Evolutionary conservation across 768 basidiomycete species (phyloP).

Genomic region (Macrolepiota dolichaula): DNA sequence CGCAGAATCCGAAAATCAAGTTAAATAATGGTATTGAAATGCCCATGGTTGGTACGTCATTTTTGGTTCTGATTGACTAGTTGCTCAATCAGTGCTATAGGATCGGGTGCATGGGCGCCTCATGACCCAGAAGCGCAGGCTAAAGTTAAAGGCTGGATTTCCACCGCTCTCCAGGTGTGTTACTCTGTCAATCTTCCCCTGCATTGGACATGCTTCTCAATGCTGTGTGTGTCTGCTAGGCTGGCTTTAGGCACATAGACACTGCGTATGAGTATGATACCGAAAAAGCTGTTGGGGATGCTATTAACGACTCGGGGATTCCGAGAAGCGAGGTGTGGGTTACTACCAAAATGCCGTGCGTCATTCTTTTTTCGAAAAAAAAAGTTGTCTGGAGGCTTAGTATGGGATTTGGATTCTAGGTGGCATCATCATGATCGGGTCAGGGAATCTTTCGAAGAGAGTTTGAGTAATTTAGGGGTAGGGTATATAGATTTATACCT

Average conservation of each 20-base stretch:
- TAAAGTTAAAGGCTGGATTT: constrained; percentile 34
- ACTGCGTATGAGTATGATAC: constrained; percentile 36
- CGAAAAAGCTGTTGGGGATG: constrained; percentile 39
- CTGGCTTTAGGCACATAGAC: constrained; percentile 40
- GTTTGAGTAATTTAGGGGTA: constrained; percentile 34
- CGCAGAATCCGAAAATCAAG: neutral
- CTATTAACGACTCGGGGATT: constrained; percentile 43
- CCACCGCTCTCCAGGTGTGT: constrained; percentile 38
- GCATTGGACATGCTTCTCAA: neutral
- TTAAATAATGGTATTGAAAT: constrained; percentile 30
- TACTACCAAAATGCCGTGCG: constrained; percentile 46
- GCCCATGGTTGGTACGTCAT: constrained; percentile 29
- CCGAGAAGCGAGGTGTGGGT: constrained; percentile 46
- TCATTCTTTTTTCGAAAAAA: neutral
- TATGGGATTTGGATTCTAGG: constrained; percentile 16
- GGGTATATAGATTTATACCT: constrained; percentile 55
- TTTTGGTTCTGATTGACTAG: neutral
- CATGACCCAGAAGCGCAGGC: constrained; percentile 28
- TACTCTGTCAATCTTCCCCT: constrained; percentile 7
- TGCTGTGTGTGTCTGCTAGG: constrained; percentile 18
- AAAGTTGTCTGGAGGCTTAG: too few relatives aligned
- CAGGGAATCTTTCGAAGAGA: constrained; percentile 36
- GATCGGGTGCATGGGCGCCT: constrained; percentile 39
- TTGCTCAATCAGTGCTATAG: constrained; percentile 16
- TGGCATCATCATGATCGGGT: constrained; percentile 37